These are phyloP conservation scores for Xylariaceae sp. DNA, from an alignment of 2,329 filamentous ascomycete genomes.

Conservation along the genomic window DNA sequence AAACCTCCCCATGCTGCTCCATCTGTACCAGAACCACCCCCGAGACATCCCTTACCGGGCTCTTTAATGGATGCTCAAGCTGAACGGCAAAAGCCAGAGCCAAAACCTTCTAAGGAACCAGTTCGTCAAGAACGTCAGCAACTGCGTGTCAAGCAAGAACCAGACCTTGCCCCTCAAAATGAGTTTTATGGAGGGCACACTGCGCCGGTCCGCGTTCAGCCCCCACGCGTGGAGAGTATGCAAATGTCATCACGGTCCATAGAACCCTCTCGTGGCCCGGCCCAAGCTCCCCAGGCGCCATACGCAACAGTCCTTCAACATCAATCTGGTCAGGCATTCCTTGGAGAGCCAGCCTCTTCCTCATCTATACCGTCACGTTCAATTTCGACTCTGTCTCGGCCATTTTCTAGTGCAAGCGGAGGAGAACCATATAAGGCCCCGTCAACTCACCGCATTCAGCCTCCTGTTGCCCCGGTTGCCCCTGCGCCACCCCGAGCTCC, in stretches of 20 bases:
- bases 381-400: constrained; percentile 31
- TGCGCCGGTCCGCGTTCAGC: constrained; percentile 38
- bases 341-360: constrained; percentile 41
- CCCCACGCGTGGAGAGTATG: constrained; percentile 40
- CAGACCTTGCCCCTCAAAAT: constrained; percentile 44
- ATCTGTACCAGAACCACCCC: constrained; percentile 28
- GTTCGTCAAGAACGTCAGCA: constrained; percentile 30
- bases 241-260: constrained; percentile 40
- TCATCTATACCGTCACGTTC: constrained; percentile 38
- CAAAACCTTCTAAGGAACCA: constrained; percentile 33
- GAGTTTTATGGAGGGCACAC: constrained; percentile 42
- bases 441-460: constrained; percentile 37
- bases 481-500: constrained; percentile 39
- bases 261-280: constrained; percentile 41
- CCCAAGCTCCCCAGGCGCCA: constrained; percentile 33
- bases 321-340: constrained; percentile 39
- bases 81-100: constrained; percentile 33
- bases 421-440: constrained; percentile 34
- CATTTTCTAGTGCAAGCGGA: constrained; percentile 30
- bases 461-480: constrained; percentile 40
- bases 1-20: constrained; percentile 28
- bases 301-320: constrained; percentile 38
- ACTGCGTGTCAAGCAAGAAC: constrained; percentile 48
- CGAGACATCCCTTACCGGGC: constrained; percentile 32
- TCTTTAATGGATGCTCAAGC: constrained; percentile 30